These are phyloP conservation scores for Santalum album DNA, from an alignment of 164 flowering plant species.

Conservation along the genomic window DNA sequence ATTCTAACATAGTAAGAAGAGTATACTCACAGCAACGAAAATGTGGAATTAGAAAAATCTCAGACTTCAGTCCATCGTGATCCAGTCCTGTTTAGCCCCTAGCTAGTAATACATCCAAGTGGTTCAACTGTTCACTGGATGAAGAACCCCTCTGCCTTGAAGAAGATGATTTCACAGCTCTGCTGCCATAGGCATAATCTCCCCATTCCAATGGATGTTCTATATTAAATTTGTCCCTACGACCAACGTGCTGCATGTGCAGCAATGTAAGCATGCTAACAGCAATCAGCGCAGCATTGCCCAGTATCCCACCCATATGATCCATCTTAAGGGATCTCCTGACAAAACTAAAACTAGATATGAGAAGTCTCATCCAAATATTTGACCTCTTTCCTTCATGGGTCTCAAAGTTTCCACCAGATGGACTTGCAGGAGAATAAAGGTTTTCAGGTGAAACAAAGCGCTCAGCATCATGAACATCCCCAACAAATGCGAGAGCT, in stretches of 20 bases:
- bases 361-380: constrained; percentile 32
- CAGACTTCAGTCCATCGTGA: not conserved
- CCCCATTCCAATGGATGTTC: constrained; percentile 18
- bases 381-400: constrained; percentile 35
- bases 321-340: constrained; percentile 51
- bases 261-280: constrained; percentile 18
- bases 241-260: constrained; percentile 38
- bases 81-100: constrained; percentile 27
- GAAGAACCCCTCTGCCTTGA: constrained; percentile 16
- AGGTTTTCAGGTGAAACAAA: constrained; percentile 54
- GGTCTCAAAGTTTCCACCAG: constrained; percentile 19
- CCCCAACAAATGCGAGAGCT: constrained; percentile 78
- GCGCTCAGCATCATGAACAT: constrained; percentile 38
- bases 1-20: not conserved
- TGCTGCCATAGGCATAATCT: constrained; percentile 6
- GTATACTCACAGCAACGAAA: not conserved
- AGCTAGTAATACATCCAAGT: constrained; percentile 45
- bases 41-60: not conserved
- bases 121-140: constrained; percentile 16
- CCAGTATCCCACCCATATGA: constrained; percentile 9
- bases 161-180: constrained; percentile 14
- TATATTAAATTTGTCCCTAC: constrained; percentile 16
- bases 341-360: constrained; percentile 44
- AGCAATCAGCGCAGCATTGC: not conserved
- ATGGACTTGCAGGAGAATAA: constrained; percentile 26